phyloP scores from a whole-genome alignment of 768 basidiomycete genomes.

The Agaricus sinodeliciosus region DNA sequence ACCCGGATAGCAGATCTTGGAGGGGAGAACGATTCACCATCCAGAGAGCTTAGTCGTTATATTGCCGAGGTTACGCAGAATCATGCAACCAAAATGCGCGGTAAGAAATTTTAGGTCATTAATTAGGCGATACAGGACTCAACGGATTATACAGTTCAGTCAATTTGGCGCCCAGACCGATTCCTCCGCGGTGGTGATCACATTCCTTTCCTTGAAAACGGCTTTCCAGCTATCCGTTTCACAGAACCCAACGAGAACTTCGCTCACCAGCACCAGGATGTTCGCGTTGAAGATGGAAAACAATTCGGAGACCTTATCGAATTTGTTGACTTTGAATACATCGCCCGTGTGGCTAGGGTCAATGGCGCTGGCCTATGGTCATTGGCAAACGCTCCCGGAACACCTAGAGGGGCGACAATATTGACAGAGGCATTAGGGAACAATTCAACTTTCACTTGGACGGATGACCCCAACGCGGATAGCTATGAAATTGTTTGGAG shows the following conservation, averaged over 20 bases:
- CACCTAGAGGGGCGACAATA: constrained; percentile 40
- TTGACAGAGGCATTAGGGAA: constrained; percentile 44
- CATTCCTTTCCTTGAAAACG: constrained; percentile 39
- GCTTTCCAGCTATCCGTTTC: constrained; percentile 49
- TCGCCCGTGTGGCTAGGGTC: constrained; percentile 41
- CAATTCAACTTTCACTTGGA: constrained; percentile 48
- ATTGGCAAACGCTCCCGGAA: constrained; percentile 48
- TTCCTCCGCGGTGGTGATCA: constrained; percentile 55
- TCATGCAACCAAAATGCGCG: constrained; percentile 40
- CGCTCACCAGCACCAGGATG: constrained; percentile 52
- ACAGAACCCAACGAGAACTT: constrained; percentile 53
- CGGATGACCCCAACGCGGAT: constrained; percentile 27
- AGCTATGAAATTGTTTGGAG: constrained; percentile 50
- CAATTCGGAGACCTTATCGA: constrained; percentile 51
- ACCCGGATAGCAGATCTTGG: constrained; percentile 32
- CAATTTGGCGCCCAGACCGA: constrained; percentile 45
- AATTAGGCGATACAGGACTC: background rate
- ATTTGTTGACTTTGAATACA: constrained; percentile 50
- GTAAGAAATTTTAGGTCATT: constrained; percentile 22
- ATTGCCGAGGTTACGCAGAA: constrained; percentile 46
- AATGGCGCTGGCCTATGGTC: constrained; percentile 50
- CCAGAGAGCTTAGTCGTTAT: constrained; percentile 45
- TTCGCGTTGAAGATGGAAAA: constrained; percentile 40
- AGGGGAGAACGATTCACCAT: constrained; percentile 48
- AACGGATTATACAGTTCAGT: constrained; percentile 29